Percentiles rank a stretch among this genome's conserved stretches.
These are phyloP conservation scores for Kregervanrija fluxuum DNA, from an alignment of 805 yeast genomes.

Conservation along the genomic window DNA sequence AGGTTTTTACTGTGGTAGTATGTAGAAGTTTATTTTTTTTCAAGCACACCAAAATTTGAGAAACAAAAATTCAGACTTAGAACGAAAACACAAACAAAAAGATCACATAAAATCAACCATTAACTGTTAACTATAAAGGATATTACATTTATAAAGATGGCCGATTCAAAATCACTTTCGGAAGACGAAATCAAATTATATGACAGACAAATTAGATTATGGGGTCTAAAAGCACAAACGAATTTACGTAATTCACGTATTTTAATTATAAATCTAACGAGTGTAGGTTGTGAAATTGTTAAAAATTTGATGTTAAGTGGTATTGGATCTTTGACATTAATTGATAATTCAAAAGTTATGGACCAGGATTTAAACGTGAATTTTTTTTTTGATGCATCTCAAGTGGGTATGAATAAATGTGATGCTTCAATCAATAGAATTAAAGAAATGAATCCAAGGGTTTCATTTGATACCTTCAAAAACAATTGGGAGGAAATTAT, in stretches of 20 bases:
- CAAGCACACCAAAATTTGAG: not conserved
- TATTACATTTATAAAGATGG: not conserved
- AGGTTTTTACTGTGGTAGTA: not conserved
- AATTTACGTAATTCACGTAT: constrained; percentile 66
- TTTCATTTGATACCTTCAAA: constrained; percentile 33
- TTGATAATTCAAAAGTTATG: constrained; percentile 48
- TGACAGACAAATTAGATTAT: constrained; percentile 88
- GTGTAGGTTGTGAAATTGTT: constrained; percentile 72
- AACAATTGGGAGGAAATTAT: constrained; percentile 12
- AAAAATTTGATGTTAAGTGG: constrained; percentile 89
- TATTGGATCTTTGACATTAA: constrained; percentile 64
- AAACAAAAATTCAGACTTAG: not conserved
- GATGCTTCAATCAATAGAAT: constrained; percentile 50
- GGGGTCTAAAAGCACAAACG: constrained; percentile 94
- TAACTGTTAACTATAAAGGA: not conserved
- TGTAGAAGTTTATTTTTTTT: not conserved
- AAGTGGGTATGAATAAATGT: constrained; percentile 50
- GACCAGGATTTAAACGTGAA: constrained; percentile 67
- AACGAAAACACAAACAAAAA: not conserved
- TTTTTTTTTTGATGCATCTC: constrained; percentile 55
- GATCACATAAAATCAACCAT: not conserved
- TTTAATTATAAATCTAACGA: constrained; percentile 64
- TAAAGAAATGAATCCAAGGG: constrained; percentile 75
- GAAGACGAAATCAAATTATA: constrained; percentile 82
- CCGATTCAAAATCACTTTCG: constrained; percentile 1